phyloP scores from a whole-genome alignment of 306 rosid species.

The Cucumis cinereus region DNA sequence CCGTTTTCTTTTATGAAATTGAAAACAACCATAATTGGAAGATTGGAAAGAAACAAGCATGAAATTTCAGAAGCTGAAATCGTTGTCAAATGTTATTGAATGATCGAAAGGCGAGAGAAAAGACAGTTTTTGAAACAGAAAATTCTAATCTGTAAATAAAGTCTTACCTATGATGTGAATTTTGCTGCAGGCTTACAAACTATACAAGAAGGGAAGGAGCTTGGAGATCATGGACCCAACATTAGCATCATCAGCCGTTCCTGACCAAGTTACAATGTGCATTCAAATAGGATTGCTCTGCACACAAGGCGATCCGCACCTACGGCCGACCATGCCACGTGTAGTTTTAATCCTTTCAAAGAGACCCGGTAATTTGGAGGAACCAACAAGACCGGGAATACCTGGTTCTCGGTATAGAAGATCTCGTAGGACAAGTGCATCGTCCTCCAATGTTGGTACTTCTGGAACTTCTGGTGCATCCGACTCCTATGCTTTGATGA shows the following conservation, averaged over 20 bases:
- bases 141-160: neutral
- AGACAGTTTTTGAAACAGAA: neutral
- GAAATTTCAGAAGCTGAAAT: no score
- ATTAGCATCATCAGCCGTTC: slow-evolving; percentile 30
- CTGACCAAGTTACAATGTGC: slow-evolving; percentile 56
- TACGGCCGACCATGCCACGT: slow-evolving; percentile 69
- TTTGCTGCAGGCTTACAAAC: slow-evolving; percentile 56
- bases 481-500: slow-evolving; percentile 21
- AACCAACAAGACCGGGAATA: slow-evolving; percentile 62
- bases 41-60: no score
- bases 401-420: slow-evolving; percentile 64
- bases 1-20: no score
- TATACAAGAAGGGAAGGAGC: slow-evolving; percentile 67
- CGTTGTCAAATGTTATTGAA: neutral
- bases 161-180: neutral
- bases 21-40: no score
- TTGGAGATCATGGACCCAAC: slow-evolving; percentile 57
- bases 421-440: slow-evolving; percentile 18
- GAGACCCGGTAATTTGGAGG: slow-evolving; percentile 56
- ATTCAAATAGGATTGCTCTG: slow-evolving; percentile 32
- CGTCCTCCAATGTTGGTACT: slow-evolving; percentile 40
- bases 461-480: slow-evolving; percentile 22
- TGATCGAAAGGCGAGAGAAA: neutral
- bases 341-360: slow-evolving; percentile 64
- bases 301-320: slow-evolving; percentile 55